phyloP scores from a whole-genome alignment of 352 stramenopile genomes.

The Phytophthora melonis region DNA sequence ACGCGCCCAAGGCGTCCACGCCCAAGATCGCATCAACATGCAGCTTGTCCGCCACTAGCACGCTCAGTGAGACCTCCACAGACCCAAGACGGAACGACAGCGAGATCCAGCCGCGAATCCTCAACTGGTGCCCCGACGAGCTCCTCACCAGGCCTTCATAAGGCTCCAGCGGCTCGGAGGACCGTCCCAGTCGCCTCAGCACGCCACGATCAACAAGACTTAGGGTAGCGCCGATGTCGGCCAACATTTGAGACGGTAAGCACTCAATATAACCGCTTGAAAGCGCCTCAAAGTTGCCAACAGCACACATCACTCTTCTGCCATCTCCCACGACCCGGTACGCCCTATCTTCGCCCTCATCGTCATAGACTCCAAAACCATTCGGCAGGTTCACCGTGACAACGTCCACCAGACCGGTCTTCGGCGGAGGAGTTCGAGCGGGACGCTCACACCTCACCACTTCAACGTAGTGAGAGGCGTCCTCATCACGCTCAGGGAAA shows the following conservation, averaged over 20 bases:
- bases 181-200: no score
- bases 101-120: neutral
- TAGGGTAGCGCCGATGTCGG: slow-evolving; percentile 2
- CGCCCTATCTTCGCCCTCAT: no score
- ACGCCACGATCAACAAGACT: neutral
- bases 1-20: neutral
- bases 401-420: neutral
- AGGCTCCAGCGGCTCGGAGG: neutral
- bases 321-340: neutral
- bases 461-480: neutral
- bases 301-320: neutral
- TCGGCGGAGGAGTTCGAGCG: neutral
- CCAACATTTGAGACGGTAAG: neutral
- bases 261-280: neutral
- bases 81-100: neutral
- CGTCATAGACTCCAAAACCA: neutral
- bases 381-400: neutral
- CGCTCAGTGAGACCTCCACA: neutral
- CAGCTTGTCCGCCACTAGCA: neutral
- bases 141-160: neutral
- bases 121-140: neutral
- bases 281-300: slow-evolving; percentile 2
- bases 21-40: neutral
- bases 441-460: neutral
- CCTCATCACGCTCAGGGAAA: neutral